Percentiles rank a stretch among this genome's conserved stretches.
Conservation (phyloP, 345 rosid genomes). For the Psidium friedrichsthalianum region DNA sequence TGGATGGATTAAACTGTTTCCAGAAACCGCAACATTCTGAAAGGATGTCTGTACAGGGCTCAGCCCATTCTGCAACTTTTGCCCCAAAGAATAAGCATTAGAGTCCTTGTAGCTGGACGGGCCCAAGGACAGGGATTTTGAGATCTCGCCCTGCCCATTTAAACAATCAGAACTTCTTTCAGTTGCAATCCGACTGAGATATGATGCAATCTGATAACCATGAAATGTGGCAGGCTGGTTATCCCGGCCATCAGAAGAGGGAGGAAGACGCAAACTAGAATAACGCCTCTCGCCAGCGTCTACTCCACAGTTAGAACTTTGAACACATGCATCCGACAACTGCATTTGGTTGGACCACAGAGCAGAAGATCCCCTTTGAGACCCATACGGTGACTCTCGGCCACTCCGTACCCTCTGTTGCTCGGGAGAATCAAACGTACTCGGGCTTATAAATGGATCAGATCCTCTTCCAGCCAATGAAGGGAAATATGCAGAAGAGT, state of each 20-base stretch:
- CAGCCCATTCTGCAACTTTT: slow-evolving; percentile 51
- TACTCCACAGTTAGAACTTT: slow-evolving; percentile 29
- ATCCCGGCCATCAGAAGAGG: slow-evolving; percentile 53
- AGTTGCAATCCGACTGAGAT: slow-evolving; percentile 37
- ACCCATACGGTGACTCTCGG: slow-evolving; percentile 51
- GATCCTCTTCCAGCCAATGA: slow-evolving; percentile 48
- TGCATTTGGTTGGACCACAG: slow-evolving; percentile 44
- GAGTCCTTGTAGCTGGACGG: slow-evolving; percentile 49
- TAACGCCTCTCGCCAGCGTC: slow-evolving; percentile 64
- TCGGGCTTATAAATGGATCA: slow-evolving; percentile 36
- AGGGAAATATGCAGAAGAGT: slow-evolving; percentile 32
- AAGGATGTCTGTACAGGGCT: slow-evolving; percentile 50
- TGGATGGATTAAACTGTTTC: slow-evolving; percentile 39
- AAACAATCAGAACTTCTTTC: slow-evolving; percentile 34
- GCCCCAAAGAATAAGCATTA: slow-evolving; percentile 37
- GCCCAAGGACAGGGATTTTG: slow-evolving; percentile 36
- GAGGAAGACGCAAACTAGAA: slow-evolving; percentile 56
- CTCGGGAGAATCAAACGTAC: slow-evolving; percentile 41
- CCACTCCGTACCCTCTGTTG: slow-evolving; percentile 42
- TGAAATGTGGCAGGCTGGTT: slow-evolving; percentile 75
- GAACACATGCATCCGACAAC: slow-evolving; percentile 41
- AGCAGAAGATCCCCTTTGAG: slow-evolving; percentile 45
- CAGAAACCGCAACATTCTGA: slow-evolving; percentile 40
- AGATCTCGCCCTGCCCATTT: slow-evolving; percentile 41
- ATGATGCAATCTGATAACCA: slow-evolving; percentile 61